These are phyloP conservation scores for Celoporthe dispersa DNA, from an alignment of 2,329 filamentous ascomycete species.

Conservation along the genomic window DNA sequence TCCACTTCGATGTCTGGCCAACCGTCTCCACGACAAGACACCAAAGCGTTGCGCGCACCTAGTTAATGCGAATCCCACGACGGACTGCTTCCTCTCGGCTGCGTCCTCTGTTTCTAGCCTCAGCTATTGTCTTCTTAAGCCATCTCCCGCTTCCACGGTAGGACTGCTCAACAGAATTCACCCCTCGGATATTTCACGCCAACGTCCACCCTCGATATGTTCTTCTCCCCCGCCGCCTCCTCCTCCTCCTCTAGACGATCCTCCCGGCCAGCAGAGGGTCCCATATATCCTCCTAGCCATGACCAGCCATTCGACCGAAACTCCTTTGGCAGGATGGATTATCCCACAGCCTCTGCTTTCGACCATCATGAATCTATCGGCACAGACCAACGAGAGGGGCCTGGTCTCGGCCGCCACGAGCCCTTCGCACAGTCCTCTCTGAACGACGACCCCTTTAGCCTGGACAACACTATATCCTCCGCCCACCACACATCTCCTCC, in stretches of 20 bases:
- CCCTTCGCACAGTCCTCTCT: too few species aligned
- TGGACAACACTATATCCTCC: background rate
- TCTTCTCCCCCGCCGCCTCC: background rate
- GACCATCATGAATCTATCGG: background rate
- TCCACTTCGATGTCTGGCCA: background rate
- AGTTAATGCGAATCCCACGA: background rate
- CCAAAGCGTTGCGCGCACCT: background rate
- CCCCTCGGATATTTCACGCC: too few species aligned
- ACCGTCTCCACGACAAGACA: background rate
- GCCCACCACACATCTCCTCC: conserved; percentile 33
- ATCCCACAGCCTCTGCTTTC: background rate
- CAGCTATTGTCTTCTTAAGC: background rate
- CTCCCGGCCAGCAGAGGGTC: background rate
- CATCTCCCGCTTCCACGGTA: background rate
- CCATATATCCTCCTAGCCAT: background rate
- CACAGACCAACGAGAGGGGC: background rate
- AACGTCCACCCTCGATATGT: conserved; percentile 1
- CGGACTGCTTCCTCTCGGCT: background rate
- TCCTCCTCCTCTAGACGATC: conserved; percentile 7
- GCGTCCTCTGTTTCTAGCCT: background rate
- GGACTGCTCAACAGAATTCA: background rate
- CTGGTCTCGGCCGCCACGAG: background rate
- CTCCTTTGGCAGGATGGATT: conserved; percentile 10
- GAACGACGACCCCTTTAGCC: too few species aligned
- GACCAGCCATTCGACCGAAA: conserved; percentile 11